A percentile compares a stretch with the other conserved stretches of the same genome.
phyloP scores from a whole-genome alignment of 2,329 filamentous ascomycete species.

The Fusarium sp. region DNA sequence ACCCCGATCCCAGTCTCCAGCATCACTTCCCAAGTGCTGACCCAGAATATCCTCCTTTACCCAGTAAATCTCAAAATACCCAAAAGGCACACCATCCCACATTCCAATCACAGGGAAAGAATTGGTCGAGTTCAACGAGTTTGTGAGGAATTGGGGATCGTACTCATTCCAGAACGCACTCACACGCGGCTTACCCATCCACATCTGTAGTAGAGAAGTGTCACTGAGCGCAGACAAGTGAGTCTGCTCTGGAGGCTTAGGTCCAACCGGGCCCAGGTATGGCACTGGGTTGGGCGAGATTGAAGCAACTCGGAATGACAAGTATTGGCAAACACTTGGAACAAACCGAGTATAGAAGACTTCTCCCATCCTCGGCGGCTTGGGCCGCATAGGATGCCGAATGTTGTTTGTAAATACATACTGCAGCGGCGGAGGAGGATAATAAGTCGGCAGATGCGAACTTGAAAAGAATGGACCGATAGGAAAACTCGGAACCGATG shows the following conservation, averaged over 20 bases:
- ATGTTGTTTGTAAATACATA: constrained; percentile 83
- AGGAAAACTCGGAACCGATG: constrained; percentile 54
- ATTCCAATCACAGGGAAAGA: constrained; percentile 92
- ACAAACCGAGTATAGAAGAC: constrained; percentile 91
- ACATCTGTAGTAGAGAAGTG: constrained; percentile 76
- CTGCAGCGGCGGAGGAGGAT: constrained; percentile 84
- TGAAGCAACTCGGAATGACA: constrained; percentile 89
- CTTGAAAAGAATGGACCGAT: constrained; percentile 82
- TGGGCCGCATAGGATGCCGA: constrained; percentile 87
- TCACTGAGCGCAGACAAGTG: constrained; percentile 64
- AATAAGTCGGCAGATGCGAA: constrained; percentile 91
- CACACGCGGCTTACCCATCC: constrained; percentile 91
- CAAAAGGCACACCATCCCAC: constrained; percentile 96
- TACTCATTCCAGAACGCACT: constrained; percentile 84
- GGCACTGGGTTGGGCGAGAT: constrained; percentile 72
- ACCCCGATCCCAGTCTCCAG: constrained; percentile 86
- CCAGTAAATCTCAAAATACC: constrained; percentile 99
- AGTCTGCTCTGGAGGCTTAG: constrained; percentile 53
- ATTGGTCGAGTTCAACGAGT: constrained; percentile 74
- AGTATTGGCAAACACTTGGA: constrained; percentile 83
- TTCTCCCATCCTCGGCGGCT: constrained; percentile 90
- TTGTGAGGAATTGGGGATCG: constrained; percentile 74
- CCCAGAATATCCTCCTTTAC: constrained; percentile 91
- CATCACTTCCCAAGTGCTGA: constrained; percentile 72
- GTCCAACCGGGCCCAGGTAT: constrained; percentile 70